Base-by-base conservation (phyloP, 2,329 filamentous ascomycete genomes). In the Aspergillus transmontanensis region DNA sequence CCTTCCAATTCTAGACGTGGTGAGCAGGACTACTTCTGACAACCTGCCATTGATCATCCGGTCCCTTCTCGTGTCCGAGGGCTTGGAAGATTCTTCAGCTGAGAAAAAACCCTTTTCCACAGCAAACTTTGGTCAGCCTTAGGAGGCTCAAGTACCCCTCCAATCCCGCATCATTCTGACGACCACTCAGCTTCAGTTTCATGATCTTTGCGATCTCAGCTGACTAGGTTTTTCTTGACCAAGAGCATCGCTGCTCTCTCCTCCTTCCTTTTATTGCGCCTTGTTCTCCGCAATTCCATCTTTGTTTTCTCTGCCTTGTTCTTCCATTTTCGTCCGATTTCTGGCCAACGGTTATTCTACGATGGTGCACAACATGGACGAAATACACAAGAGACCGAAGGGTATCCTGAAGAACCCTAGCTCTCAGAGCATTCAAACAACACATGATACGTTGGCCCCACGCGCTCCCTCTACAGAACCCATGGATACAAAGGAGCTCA, bases 321-420 rank as follows among this genome's bases (percentile, higher is more conserved):
- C 30, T 50, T 45, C 21, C 57, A 23, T 45, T 56, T 58, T 50
- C 46, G 19, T 63, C 46, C 60, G 30, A 26, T 23, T 19, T 57
- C 32, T 46, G 58, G 19, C 39, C 16, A 41, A 10, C 32, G 5
- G 34, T 16, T 26, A 36, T 41, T 39, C 23, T 55, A 68, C 70
- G 45, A 76, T 76, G 72, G 69, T 71, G 69, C 70, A 78, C 67
- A 69, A 71, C 63, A 66, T 64, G 58, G 74, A 76, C 21, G 71
- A 77, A 56, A 66, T 73, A 58, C 76, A 76, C 45, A 74, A 75
- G 59, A 72, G 78, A 39, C 80, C 80, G 14, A 81, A 75, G 71
- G 80, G 80, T 70, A 98, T 98, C 72, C 87, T 98, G 71, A 98
- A 98, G 82, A 97, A 97, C 82, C 90, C 91, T 56, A 71, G 66